Evolutionary conservation across 75 land plant species (phyloP).

Genomic region (Cupressus sempervirens): DNA sequence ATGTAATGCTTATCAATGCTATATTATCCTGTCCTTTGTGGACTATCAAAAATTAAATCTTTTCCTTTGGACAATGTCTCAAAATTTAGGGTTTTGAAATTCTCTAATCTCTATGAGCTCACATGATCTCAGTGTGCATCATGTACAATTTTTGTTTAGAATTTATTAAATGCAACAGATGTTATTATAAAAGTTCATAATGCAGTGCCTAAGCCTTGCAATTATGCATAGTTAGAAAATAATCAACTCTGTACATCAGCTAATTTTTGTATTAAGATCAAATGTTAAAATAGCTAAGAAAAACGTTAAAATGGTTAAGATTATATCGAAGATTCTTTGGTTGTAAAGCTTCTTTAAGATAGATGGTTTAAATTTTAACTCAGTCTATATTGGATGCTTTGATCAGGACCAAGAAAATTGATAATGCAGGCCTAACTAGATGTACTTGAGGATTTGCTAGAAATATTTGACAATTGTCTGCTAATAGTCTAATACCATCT

Average conservation of each 20-base stretch:
- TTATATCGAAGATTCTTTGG: neutral
- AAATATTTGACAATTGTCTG: neutral
- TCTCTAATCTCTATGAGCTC: neutral
- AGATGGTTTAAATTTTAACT: neutral
- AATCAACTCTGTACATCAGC: neutral
- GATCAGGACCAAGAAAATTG: neutral
- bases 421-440: neutral
- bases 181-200: neutral
- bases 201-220: neutral
- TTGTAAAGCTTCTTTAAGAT: neutral
- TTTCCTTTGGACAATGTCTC: neutral
- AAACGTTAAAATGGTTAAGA: neutral
- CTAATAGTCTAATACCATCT: too few relatives aligned
- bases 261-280: neutral
- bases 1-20: too few relatives aligned
- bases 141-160: too few relatives aligned
- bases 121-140: neutral
- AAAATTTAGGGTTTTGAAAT: neutral
- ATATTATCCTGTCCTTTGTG: too few relatives aligned
- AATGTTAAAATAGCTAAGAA: too few relatives aligned
- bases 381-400: neutral
- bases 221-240: neutral
- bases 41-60: too few relatives aligned
- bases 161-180: neutral
- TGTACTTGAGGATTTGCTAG: neutral